phyloP scores from a whole-genome alignment of 306 rosid genomes.

The Sicyos edulis region DNA sequence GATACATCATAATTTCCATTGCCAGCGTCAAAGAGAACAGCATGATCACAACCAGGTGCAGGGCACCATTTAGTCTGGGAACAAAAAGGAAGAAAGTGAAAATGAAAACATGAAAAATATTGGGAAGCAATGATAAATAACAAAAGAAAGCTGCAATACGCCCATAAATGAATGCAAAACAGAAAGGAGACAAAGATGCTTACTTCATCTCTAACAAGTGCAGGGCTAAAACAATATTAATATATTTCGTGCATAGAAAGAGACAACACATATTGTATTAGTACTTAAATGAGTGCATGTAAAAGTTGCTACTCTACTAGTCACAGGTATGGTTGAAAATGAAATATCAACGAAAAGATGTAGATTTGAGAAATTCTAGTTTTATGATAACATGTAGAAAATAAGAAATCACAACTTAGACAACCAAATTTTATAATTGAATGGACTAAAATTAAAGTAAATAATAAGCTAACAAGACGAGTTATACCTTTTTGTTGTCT shows the following conservation, averaged over 20 bases:
- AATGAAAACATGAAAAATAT: background rate
- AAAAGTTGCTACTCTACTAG: background rate
- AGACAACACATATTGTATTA: background rate
- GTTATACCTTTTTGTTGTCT: constrained; percentile 44
- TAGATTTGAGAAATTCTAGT: background rate
- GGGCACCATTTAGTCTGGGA: constrained; percentile 84
- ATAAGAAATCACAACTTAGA: background rate
- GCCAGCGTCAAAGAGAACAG: constrained; percentile 55
- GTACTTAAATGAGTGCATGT: background rate
- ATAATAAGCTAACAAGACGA: background rate
- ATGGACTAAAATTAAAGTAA: background rate
- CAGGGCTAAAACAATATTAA: background rate
- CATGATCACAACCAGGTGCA: constrained; percentile 74
- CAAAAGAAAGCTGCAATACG: constrained; percentile 6
- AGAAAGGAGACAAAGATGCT: background rate
- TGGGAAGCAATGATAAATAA: constrained; percentile 5
- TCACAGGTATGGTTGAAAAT: background rate
- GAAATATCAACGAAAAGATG: background rate
- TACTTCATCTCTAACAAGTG: background rate
- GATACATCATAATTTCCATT: constrained; percentile 49
- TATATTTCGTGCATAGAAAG: background rate
- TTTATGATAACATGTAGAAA: background rate
- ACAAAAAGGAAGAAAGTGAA: constrained; percentile 3
- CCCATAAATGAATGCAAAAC: background rate
- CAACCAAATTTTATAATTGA: background rate